Conservation (phyloP, 2,329 filamentous ascomycete genomes). For the Teratosphaeria zuluensis region DNA sequence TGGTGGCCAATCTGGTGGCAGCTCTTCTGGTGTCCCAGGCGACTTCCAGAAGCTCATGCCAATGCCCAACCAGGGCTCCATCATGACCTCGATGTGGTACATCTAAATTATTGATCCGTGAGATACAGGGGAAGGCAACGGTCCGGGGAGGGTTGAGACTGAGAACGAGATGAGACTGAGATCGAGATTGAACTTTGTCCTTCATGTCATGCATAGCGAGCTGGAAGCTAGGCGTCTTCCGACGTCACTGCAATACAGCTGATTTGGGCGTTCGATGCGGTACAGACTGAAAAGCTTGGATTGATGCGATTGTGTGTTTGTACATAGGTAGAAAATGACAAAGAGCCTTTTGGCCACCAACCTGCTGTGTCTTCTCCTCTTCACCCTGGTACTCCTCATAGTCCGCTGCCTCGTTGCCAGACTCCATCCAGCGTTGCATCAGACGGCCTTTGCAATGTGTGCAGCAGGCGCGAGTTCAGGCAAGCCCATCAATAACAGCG, state of each 20-base stretch:
- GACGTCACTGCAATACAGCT: not conserved
- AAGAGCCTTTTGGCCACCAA: constrained; percentile 9
- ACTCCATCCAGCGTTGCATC: not conserved
- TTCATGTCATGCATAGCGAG: not conserved
- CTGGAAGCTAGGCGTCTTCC: not conserved
- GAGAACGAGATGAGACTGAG: not conserved
- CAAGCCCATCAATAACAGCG: too few relatives aligned
- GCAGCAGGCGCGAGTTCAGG: too few relatives aligned
- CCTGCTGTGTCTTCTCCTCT: not conserved
- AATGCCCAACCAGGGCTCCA: constrained; percentile 30
- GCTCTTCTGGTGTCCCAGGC: constrained; percentile 11
- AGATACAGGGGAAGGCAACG: too few relatives aligned
- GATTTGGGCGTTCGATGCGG: not conserved
- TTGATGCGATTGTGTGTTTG: not conserved
- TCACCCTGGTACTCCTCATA: not conserved
- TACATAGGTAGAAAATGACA: constrained; percentile 3
- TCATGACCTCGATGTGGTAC: constrained; percentile 41
- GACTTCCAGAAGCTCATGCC: constrained; percentile 29
- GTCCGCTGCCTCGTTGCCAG: not conserved
- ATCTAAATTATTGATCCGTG: constrained; percentile 25
- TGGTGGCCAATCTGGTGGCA: constrained; percentile 20
- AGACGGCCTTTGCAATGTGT: not conserved
- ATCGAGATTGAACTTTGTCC: not conserved
- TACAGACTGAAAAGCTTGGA: not conserved
- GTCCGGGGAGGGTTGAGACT: not conserved